Base-by-base conservation (phyloP, 1,284 basidiomycete species). In the Ceratobasidium sp. region DNA sequence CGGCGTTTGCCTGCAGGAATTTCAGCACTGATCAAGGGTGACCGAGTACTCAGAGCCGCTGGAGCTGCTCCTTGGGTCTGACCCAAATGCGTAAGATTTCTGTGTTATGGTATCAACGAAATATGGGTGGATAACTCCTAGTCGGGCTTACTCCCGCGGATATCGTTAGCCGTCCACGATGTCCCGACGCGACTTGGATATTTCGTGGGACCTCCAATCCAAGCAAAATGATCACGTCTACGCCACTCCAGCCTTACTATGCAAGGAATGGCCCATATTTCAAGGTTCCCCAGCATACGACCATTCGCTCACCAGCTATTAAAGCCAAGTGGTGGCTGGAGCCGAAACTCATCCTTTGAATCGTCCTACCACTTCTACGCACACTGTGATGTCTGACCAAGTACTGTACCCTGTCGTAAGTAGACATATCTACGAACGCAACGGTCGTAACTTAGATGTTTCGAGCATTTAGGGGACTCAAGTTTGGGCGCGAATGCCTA, bases 401-500 rank as follows among this genome's bases (percentile, higher is more conserved):
- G 11, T 41, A 24, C n/a, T 19, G 33, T 59, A 57, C 11, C 53
- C 66, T 31, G 27, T 59, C n/a, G 66, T 69, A n/a, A 69, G 66
- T 48, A 31, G 17, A 57, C 29, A 1, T 9, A 57, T n/a, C 36
- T 45, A 9, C 27, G 24, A 31, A 27, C 24, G n/a, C 19, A 24
- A 19, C 6, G 24, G 19, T 27, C 7, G 22, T 15, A 45, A 62
- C 41, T 24, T 22, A 29, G 33, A 7, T 27, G 51, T 36, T 11
- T 47, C 56, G 24, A 36, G 41, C 15, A 9, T 29, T 2, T 29
- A 72, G 69, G 69, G 57, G 9, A 14, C 69, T 47, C 69, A 72
- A 48, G 69, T 72, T 31, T 72, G 69, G 69, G 69, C 69, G 29
- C 44, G 48, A 22, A 72, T 72, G 69, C 56, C 56, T 24, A 47